Base-by-base conservation (phyloP, 345 rosid species). In the Gossypium anomalum region DNA sequence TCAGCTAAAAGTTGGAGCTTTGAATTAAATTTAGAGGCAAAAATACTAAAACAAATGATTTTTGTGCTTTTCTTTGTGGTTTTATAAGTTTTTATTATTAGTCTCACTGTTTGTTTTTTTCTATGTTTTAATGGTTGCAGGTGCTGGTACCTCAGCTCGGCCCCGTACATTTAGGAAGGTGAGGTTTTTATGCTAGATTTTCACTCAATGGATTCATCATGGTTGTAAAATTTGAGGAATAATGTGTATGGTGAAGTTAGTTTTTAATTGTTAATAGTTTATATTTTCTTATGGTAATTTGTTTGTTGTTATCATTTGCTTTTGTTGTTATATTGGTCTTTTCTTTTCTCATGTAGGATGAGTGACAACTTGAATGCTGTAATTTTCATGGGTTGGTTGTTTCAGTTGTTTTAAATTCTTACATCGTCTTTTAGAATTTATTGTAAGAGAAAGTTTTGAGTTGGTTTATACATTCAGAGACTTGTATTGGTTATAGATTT, bases 151-250 rank as follows among this genome's bases (percentile, higher is more conserved):
- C 75, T 91, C 98, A 25, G 67, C 82, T 27, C 93, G 98, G 20
- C 98, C 98, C 52, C 87, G 92, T 9, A 85, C 95, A 17, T 94
- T 94, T 83, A 92, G 84, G 75, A 82, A 78, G 97, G 98, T 92
- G 59, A 5, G 34, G 9, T 75, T 47, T 45, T 12, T 29, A 19
- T 27, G 47, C 69, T 44, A 23, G 59, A 3, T 57, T 11, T 12
- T 15, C 66, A 9, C 11, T 4, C 14, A 5, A 1, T 22, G 12
- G 8, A 59, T 61, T 27, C 4, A 1, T 15, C 44, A 13, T 58
- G 34, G 23, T 43, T 27, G n/a, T 17, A 7, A 11, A 67, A 15
- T 68, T 63, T 49, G 58, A 25, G 29, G 22, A 49, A 25, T 68
- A 13, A 25, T 25, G 25, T 69, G 23, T 51, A 8, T 69, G 23